Evolutionary conservation across 371 early-diverging fungal genomes (phyloP), one percentile per base, ranked within the genome.

Genomic region (Mucor circinelloides): DNA sequence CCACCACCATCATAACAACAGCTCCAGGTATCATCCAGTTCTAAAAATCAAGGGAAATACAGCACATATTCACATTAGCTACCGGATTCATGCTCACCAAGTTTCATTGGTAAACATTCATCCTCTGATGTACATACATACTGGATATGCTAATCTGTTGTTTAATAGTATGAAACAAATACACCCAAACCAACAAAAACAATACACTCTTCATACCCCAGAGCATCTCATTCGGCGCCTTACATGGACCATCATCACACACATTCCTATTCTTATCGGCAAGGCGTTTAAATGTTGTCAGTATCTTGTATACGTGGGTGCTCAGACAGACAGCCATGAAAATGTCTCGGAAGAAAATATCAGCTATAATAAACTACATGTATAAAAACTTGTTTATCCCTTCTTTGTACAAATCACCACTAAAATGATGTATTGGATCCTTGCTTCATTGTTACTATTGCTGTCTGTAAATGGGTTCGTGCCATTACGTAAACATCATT

Each of bases 11-110:
- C 15, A 38, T 12, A 4, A 23, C 48, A 32, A 36, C 25, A 40
- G 28, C 27, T 0, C 52, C 25, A 52, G 25, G 27, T 27, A 52
- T 25, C 27, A 25, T 21, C 52, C 25, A 15, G 25, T 15, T 9
- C 27, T 27, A 56, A 65, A 57, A 34, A 15, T 58, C 30, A 71
- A 59, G 60, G 40, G 57, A 56, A 71, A 38, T 30, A 59, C 67
- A 13, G 59, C 48, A 27, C 71, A 71, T 48, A 60, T 71, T 23
- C 71, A 67, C 30, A 66, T 71, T 10, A 71, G 71, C 32, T 71
- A 71, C 32, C 63, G 63, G 23, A 71, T 71, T 48, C 63, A 67
- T 64, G 67, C 68, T n/a, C 71, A 71, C 36, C 28, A 58, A 52
- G 27, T n/a, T 15, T 65, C 58, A 27, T 32, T 65, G 32, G 52